Conservation (phyloP, 768 basidiomycete genomes). For the Hydnomerulius pinastri region DNA sequence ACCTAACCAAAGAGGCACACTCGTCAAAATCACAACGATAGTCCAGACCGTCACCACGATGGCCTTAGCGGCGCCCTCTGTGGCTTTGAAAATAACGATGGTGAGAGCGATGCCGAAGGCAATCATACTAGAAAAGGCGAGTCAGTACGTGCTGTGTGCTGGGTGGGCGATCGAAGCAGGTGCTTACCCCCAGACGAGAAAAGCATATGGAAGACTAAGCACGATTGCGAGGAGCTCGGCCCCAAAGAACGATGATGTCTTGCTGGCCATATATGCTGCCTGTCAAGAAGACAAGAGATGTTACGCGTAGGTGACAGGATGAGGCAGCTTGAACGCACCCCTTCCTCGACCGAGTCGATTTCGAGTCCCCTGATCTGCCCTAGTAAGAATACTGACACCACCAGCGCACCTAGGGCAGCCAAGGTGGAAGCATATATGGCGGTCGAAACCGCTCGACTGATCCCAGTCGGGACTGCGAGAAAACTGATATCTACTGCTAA, state of each 20-base stretch:
- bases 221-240: constrained; percentile 32
- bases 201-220: constrained; percentile 35
- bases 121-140: constrained; percentile 22
- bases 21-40: neutral
- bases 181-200: constrained; percentile 34
- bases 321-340: constrained; percentile 19
- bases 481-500: constrained; percentile 56
- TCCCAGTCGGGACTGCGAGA: constrained; percentile 51
- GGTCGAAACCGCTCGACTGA: constrained; percentile 25
- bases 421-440: constrained; percentile 41
- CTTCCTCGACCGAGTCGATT: constrained; percentile 23
- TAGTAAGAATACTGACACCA: constrained; percentile 37
- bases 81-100: neutral
- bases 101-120: constrained; percentile 27
- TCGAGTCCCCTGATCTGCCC: constrained; percentile 37
- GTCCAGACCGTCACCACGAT: neutral
- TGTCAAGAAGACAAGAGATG: constrained; percentile 1
- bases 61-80: neutral
- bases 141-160: neutral
- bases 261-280: constrained; percentile 25
- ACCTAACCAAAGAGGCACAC: neutral
- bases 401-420: constrained; percentile 35
- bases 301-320: neutral
- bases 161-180: neutral
- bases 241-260: constrained; percentile 16